Percentiles rank a stretch among this genome's conserved stretches.
Conservation (phyloP, 768 basidiomycete species). For the Lactarius akahatsu region DNA sequence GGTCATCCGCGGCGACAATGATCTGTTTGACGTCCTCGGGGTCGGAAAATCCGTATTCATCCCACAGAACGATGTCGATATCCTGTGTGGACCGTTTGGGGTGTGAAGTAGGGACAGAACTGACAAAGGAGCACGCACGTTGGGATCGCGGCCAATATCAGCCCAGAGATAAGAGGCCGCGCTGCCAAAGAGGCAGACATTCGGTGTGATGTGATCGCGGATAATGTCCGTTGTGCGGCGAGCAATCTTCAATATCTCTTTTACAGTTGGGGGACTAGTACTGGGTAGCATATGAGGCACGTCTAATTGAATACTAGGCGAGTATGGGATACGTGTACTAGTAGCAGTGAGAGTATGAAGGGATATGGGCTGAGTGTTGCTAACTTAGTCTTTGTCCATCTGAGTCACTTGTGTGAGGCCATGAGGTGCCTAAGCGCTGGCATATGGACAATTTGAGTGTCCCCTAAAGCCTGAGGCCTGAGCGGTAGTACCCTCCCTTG, state of each 20-base stretch:
- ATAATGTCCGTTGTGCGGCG: conserved; percentile 18
- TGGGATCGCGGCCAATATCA: conserved; percentile 8
- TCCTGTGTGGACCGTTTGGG: not conserved
- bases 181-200: conserved; percentile 19
- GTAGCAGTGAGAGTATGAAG: too few relatives aligned
- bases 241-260: conserved; percentile 18
- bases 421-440: too few relatives aligned
- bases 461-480: too few relatives aligned
- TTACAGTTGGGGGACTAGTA: not conserved
- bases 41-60: accelerated
- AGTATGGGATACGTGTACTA: too few relatives aligned
- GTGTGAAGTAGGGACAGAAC: not conserved
- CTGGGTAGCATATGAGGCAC: not conserved
- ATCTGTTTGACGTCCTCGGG: not conserved
- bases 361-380: too few relatives aligned
- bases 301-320: too few relatives aligned
- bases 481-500: too few relatives aligned
- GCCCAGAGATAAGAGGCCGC: conserved; percentile 15
- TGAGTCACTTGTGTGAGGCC: too few relatives aligned
- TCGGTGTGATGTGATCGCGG: not conserved
- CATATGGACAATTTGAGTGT: too few relatives aligned
- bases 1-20: conserved; percentile 1
- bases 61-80: conserved; percentile 5
- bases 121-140: conserved; percentile 3
- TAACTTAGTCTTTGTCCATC: too few relatives aligned